phyloP scores from a whole-genome alignment of 257 asterid genomes.

The Capsicum chinense region DNA sequence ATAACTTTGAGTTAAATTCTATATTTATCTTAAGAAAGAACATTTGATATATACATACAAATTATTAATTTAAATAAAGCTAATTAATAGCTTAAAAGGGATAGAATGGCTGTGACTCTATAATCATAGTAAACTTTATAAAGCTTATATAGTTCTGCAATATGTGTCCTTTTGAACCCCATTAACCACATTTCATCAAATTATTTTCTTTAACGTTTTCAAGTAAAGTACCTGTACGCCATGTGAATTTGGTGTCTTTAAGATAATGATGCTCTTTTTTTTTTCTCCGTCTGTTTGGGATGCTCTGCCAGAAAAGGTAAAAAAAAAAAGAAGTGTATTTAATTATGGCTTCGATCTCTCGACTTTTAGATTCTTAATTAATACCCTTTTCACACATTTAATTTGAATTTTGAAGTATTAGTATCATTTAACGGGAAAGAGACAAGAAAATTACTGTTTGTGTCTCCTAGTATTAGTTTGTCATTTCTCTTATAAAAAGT shows the following conservation, averaged over 20 bases:
- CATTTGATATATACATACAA: neutral
- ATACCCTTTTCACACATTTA: neutral
- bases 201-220: conserved; percentile 15
- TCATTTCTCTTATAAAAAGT: no score
- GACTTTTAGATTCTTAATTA: neutral
- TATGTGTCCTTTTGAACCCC: neutral
- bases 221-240: conserved; percentile 15
- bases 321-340: neutral
- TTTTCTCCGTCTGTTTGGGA: conserved; percentile 17
- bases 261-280: conserved; percentile 5
- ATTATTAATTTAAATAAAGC: neutral
- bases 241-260: conserved; percentile 26
- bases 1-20: neutral
- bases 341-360: neutral
- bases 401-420: neutral
- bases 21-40: neutral
- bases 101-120: neutral
- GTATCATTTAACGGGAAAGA: neutral
- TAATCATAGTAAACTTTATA: neutral
- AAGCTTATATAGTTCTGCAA: neutral
- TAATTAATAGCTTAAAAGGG: neutral
- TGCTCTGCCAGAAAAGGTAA: conserved; percentile 2
- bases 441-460: neutral
- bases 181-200: conserved; percentile 11
- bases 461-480: no score